Evolutionary conservation across 1,284 basidiomycete genomes (phyloP).

Genomic region (Spongiforma sp.): DNA sequence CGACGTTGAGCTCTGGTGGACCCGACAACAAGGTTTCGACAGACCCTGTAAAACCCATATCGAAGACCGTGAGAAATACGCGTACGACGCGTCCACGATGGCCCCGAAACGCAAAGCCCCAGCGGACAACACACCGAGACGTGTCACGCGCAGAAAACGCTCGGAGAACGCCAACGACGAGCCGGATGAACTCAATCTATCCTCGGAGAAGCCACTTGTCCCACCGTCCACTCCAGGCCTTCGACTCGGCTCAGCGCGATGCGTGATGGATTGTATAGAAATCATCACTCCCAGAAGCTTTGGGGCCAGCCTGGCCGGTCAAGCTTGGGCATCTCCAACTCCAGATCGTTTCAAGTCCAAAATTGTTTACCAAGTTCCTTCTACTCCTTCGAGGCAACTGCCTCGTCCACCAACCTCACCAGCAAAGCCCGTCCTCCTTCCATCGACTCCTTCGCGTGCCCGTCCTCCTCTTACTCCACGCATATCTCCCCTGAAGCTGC

Average conservation of each 20-base stretch:
- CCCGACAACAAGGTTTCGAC: too few species aligned
- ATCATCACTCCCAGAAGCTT: slow-evolving; percentile 37
- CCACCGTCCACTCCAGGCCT: too few species aligned
- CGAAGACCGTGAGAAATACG: slow-evolving; percentile 21
- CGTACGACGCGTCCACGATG: slow-evolving; percentile 39
- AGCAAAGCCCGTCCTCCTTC: slow-evolving; percentile 11
- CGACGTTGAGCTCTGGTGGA: too few species aligned
- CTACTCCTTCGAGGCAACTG: slow-evolving; percentile 27
- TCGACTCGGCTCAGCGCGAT: slow-evolving; percentile 27
- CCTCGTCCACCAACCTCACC: slow-evolving; percentile 5
- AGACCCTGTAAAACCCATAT: slow-evolving; percentile 76
- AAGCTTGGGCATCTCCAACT: slow-evolving; percentile 21
- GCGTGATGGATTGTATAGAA: slow-evolving; percentile 47
- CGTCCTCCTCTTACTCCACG: slow-evolving; percentile 23
- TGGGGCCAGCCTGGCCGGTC: slow-evolving; percentile 3
- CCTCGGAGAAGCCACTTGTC: slow-evolving; percentile 38
- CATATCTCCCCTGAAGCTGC: slow-evolving; percentile 23
- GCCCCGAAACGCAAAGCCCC: slow-evolving; percentile 60
- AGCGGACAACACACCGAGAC: too few species aligned
- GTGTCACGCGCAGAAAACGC: slow-evolving; percentile 26
- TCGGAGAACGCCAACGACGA: slow-evolving; percentile 25
- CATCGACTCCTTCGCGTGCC: slow-evolving; percentile 35
- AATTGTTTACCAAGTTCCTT: too few species aligned
- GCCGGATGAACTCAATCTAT: slow-evolving; percentile 44
- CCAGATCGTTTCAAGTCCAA: too few species aligned